phyloP scores from a whole-genome alignment of 768 basidiomycete species.

The Piloderma croceum region DNA sequence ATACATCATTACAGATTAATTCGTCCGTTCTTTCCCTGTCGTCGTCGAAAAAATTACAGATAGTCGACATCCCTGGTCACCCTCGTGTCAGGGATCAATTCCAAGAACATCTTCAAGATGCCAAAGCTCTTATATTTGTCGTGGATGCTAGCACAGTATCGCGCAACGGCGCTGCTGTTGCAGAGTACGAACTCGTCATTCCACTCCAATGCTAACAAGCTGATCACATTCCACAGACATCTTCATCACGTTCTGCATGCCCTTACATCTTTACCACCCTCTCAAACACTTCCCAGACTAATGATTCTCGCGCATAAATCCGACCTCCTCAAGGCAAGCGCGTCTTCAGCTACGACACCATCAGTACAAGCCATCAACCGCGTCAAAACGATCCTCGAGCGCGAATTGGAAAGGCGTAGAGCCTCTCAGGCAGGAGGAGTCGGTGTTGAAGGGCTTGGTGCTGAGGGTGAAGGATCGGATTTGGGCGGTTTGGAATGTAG shows the following conservation, averaged over 20 bases:
- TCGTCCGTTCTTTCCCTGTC: conserved; percentile 41
- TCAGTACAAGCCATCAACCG: conserved; percentile 56
- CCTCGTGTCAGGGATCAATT: conserved; percentile 75
- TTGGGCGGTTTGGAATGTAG: conserved; percentile 72
- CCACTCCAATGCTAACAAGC: background rate
- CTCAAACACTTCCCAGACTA: conserved; percentile 53
- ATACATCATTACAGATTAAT: conserved; percentile 76
- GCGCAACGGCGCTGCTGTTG: conserved; percentile 65
- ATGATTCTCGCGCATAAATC: conserved; percentile 72
- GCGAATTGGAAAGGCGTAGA: conserved; percentile 77
- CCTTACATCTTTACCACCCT: conserved; percentile 67
- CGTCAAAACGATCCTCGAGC: conserved; percentile 72
- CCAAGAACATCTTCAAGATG: conserved; percentile 52
- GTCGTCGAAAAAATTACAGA: conserved; percentile 39
- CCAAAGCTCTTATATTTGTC: conserved; percentile 69
- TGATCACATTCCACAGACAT: conserved; percentile 41
- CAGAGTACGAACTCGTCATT: conserved; percentile 56
- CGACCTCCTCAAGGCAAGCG: conserved; percentile 53
- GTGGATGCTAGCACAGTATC: conserved; percentile 77
- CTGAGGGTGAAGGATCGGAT: conserved; percentile 53
- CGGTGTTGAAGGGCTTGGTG: conserved; percentile 68
- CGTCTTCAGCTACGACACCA: conserved; percentile 31
- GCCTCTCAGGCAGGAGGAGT: conserved; percentile 59
- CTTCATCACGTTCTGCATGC: conserved; percentile 68
- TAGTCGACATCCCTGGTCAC: conserved; percentile 83